Evolutionary conservation across 805 yeast genomes (phyloP).

Genomic region (Grigorovia jiainica): DNA sequence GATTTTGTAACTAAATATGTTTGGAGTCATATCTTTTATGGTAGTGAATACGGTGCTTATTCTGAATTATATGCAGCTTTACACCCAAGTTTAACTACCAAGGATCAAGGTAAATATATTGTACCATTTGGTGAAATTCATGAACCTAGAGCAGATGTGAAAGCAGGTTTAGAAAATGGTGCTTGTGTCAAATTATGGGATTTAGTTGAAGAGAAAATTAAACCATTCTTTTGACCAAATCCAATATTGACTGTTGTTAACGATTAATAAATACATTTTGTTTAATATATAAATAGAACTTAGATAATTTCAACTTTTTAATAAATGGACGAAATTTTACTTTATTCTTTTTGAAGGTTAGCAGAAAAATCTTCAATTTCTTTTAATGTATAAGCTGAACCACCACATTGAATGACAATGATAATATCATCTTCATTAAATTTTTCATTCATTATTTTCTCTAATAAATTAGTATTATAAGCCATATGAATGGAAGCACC

Average conservation of each 20-base stretch:
- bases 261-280: no score
- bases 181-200: slow-evolving; percentile 24
- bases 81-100: slow-evolving; percentile 25
- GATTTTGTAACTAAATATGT: slow-evolving; percentile 8
- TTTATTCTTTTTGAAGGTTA: no score
- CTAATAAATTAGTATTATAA: slow-evolving; percentile 26
- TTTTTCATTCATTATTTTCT: slow-evolving; percentile 8
- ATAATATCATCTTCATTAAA: slow-evolving; percentile 34
- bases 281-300: no score
- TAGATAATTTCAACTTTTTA: no score
- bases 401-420: slow-evolving; percentile 54
- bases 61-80: slow-evolving; percentile 32
- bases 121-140: slow-evolving; percentile 29
- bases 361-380: slow-evolving; percentile 24
- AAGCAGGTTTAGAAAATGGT: slow-evolving; percentile 20
- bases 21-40: slow-evolving; percentile 8
- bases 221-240: slow-evolving; percentile 2
- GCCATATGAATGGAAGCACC: slow-evolving; percentile 56
- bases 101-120: slow-evolving; percentile 28
- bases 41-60: slow-evolving; percentile 30
- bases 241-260: no score
- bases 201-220: slow-evolving; percentile 11
- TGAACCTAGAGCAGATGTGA: slow-evolving; percentile 23
- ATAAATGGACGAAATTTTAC: no score
- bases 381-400: slow-evolving; percentile 30